These are phyloP conservation scores for Pseudogymnoascus verrucosus DNA, from an alignment of 2,329 filamentous ascomycete genomes.

Conservation along the genomic window DNA sequence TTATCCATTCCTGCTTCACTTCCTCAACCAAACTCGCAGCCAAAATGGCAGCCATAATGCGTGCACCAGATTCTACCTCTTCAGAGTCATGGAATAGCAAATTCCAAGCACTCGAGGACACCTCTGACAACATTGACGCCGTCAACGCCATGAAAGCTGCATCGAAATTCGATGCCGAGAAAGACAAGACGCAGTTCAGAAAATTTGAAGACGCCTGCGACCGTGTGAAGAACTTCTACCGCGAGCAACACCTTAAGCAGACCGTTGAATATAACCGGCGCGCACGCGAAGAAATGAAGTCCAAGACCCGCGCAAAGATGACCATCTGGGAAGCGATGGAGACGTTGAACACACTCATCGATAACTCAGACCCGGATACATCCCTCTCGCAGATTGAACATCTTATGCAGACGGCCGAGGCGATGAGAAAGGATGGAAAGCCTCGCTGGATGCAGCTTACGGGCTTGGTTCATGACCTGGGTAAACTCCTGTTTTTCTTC, in stretches of 20 bases:
- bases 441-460: constrained; percentile 73
- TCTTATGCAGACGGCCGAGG: constrained; percentile 76
- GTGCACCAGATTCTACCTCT: constrained; percentile 25
- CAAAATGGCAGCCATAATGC: constrained; percentile 25
- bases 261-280: constrained; percentile 78
- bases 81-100: constrained; percentile 9
- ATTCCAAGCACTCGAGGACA: constrained; percentile 32
- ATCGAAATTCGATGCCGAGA: constrained; percentile 63
- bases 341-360: constrained; percentile 81
- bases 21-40: not conserved
- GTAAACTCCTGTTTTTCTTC: constrained; percentile 71
- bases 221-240: constrained; percentile 81
- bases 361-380: constrained; percentile 79
- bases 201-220: constrained; percentile 79
- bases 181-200: constrained; percentile 74
- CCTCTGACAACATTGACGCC: constrained; percentile 43
- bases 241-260: constrained; percentile 62
- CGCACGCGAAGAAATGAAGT: constrained; percentile 64
- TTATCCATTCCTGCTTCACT: not conserved
- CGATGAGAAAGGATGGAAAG: constrained; percentile 75
- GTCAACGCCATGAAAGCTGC: constrained; percentile 45
- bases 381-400: constrained; percentile 81
- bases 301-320: constrained; percentile 59
- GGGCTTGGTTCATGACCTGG: constrained; percentile 67
- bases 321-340: constrained; percentile 85